These are phyloP conservation scores for Teunomyces aglyptinius DNA, from an alignment of 805 yeast species.

Conservation along the genomic window DNA sequence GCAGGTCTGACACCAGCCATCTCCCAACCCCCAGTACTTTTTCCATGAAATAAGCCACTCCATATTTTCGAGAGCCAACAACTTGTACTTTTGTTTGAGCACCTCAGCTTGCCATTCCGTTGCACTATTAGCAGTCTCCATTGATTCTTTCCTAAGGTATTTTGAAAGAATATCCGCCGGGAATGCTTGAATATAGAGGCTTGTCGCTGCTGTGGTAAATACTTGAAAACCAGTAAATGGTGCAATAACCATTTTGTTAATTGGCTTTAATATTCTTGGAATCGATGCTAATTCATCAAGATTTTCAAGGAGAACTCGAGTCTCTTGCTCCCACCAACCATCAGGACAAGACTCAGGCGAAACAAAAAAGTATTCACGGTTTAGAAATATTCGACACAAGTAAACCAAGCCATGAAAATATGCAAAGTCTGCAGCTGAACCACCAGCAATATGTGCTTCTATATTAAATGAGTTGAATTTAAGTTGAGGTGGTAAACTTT, in stretches of 20 bases:
- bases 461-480: slow-evolving; percentile 21
- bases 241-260: slow-evolving; percentile 30
- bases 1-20: slow-evolving; percentile 27
- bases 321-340: slow-evolving; percentile 27
- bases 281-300: slow-evolving; percentile 23
- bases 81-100: slow-evolving; percentile 16
- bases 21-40: slow-evolving; percentile 28
- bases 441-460: slow-evolving; percentile 25
- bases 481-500: slow-evolving; percentile 23
- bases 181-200: slow-evolving; percentile 28
- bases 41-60: slow-evolving; percentile 25
- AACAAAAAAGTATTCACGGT: slow-evolving; percentile 35
- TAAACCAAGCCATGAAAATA: slow-evolving; percentile 32
- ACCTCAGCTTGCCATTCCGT: slow-evolving; percentile 4
- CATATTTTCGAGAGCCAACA: slow-evolving; percentile 21
- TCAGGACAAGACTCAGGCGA: slow-evolving; percentile 26
- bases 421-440: slow-evolving; percentile 32
- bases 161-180: slow-evolving; percentile 20
- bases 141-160: slow-evolving; percentile 6
- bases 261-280: slow-evolving; percentile 17
- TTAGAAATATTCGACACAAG: slow-evolving; percentile 32
- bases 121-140: not conserved
- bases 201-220: slow-evolving; percentile 34
- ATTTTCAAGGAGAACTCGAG: slow-evolving; percentile 17
- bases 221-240: slow-evolving; percentile 40